A percentile compares a stretch with the other conserved stretches of the same genome.
Evolutionary conservation across 495 filamentous ascomycete species (phyloP).

Genomic region (Podospora appendiculata): DNA sequence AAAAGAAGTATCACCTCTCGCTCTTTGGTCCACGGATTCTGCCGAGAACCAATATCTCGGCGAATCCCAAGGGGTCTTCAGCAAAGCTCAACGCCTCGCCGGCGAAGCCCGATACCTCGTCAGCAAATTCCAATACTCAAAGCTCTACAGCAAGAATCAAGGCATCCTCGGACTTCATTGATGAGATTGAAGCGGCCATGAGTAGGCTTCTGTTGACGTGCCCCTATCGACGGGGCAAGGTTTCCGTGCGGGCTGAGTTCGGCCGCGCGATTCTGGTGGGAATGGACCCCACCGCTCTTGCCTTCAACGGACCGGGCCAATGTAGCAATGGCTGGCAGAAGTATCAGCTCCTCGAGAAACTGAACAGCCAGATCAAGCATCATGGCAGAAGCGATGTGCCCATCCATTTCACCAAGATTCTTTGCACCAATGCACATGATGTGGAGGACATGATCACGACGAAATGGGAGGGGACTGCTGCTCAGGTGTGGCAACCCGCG

Average conservation of each 20-base stretch:
- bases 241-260: conserved; percentile 32
- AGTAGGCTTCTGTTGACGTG: conserved; percentile 2
- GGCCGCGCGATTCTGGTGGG: conserved; percentile 30
- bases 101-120: too few species aligned
- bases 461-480: conserved; percentile 7
- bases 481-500: conserved; percentile 12
- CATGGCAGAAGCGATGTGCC: background rate
- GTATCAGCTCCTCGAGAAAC: conserved; percentile 5
- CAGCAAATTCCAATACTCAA: too few species aligned
- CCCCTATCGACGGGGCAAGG: conserved; percentile 20
- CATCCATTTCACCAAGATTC: conserved; percentile 33
- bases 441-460: conserved; percentile 25
- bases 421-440: conserved; percentile 29
- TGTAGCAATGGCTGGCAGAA: conserved; percentile 14
- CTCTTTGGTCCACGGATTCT: conserved; percentile 1
- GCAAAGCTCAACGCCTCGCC: too few species aligned
- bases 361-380: conserved; percentile 12
- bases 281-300: conserved; percentile 4
- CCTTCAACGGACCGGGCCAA: conserved; percentile 10
- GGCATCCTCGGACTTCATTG: background rate
- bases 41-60: too few species aligned
- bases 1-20: background rate
- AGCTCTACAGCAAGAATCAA: too few species aligned
- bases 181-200: conserved; percentile 7
- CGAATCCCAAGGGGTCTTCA: too few species aligned